Evolutionary conservation across 768 basidiomycete species (phyloP).

Genomic region (Naematelia aurantialba): DNA sequence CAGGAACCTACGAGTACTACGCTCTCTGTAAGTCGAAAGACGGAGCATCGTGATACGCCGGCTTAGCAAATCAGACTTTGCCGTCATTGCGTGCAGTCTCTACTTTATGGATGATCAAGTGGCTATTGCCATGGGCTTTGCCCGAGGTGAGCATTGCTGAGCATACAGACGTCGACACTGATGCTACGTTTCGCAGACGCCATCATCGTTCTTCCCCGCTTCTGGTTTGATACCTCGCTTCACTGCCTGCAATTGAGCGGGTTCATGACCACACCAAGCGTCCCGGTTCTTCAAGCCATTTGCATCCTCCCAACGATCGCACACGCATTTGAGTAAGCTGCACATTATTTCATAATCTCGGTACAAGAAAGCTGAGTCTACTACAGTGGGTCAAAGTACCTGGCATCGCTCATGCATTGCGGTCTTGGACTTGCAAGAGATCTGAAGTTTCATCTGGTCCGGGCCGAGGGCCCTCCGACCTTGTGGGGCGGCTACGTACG

Average conservation of each 20-base stretch:
- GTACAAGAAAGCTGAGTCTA: neutral
- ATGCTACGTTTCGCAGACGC: neutral
- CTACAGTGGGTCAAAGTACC: slow-evolving; percentile 15
- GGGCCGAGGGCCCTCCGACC: neutral
- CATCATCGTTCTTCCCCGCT: slow-evolving; percentile 6
- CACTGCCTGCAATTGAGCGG: slow-evolving; percentile 15
- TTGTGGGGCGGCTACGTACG: slow-evolving; percentile 13
- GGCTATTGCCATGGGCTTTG: slow-evolving; percentile 11
- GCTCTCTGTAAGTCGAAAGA: slow-evolving; percentile 12
- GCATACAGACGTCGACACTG: neutral
- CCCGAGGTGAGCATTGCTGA: neutral
- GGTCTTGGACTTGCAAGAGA: slow-evolving; percentile 18
- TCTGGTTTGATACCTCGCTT: slow-evolving; percentile 20
- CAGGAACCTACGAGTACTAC: slow-evolving; percentile 13
- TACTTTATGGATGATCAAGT: slow-evolving; percentile 18
- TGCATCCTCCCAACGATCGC: slow-evolving; percentile 23
- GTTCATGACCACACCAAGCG: slow-evolving; percentile 17
- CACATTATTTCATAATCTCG: neutral
- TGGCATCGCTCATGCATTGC: slow-evolving; percentile 23
- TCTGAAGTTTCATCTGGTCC: slow-evolving; percentile 17
- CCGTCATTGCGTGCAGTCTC: slow-evolving; percentile 22
- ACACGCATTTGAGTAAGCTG: slow-evolving; percentile 22
- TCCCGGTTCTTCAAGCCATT: slow-evolving; percentile 18
- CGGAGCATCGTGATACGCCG: neutral
- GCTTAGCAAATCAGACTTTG: slow-evolving; percentile 7